Percentiles rank a stretch among this genome's conserved stretches.
phyloP scores from a whole-genome alignment of 768 basidiomycete species.

The Termitomyces sp. region DNA sequence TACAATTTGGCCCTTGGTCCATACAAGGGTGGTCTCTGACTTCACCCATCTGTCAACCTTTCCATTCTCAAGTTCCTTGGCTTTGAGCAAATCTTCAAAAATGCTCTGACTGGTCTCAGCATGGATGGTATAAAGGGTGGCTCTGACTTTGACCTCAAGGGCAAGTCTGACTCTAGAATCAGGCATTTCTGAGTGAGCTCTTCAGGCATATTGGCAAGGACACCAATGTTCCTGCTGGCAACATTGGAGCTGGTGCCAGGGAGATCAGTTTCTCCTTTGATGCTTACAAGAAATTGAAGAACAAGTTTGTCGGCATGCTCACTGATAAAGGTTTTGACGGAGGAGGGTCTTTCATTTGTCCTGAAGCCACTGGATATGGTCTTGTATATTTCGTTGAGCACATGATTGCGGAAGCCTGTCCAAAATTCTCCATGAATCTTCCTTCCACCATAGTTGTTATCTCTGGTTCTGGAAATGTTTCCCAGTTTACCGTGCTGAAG shows the following conservation, averaged over 20 bases:
- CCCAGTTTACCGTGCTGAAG: constrained; percentile 71
- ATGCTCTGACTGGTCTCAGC: constrained; percentile 68
- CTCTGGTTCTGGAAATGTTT: constrained; percentile 71
- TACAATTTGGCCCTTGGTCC: constrained; percentile 77
- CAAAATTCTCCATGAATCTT: constrained; percentile 11
- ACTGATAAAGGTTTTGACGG: constrained; percentile 67
- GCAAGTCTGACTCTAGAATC: constrained; percentile 71
- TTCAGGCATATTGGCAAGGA: constrained; percentile 66
- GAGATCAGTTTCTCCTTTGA: constrained; percentile 70
- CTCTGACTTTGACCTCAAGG: constrained; percentile 78
- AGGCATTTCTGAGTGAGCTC: constrained; percentile 70
- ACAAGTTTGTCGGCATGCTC: constrained; percentile 67
- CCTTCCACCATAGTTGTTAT: constrained; percentile 48
- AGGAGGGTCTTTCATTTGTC: constrained; percentile 70
- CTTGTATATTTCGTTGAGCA: constrained; percentile 73
- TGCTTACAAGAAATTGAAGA: constrained; percentile 69
- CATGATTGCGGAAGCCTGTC: constrained; percentile 23
- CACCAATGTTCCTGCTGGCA: constrained; percentile 72
- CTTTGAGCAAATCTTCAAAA: constrained; percentile 80
- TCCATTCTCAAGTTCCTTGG: constrained; percentile 84
- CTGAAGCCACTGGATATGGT: constrained; percentile 70
- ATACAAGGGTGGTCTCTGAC: constrained; percentile 74
- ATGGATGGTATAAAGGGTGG: constrained; percentile 84
- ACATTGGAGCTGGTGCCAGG: constrained; percentile 71
- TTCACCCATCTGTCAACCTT: constrained; percentile 76